Evolutionary conservation across 495 filamentous ascomycete genomes (phyloP), one percentile per base, ranked within the genome.

Genomic region (Barbatosphaeria neglecta): DNA sequence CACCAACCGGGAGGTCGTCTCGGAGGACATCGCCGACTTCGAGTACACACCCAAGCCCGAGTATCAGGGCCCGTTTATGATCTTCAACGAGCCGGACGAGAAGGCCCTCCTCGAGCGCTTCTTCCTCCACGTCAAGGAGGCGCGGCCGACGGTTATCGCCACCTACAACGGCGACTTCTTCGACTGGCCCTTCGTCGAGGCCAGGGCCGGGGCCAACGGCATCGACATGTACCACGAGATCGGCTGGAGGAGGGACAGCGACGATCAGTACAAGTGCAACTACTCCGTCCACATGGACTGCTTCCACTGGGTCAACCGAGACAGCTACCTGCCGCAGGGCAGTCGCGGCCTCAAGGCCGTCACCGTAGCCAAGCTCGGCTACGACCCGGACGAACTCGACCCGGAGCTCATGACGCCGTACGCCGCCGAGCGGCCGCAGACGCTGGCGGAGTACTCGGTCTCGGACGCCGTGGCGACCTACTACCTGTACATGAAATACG

Each of bases 161-260:
- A 96, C 93, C 4, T 99, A 99, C 73, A 99, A 99, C 84, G 92
- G 92, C 63, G 92, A 99, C 73, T 99, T 97, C 55, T 99, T 99
- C 79, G 92, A 99, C 78, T 99, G 92, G 92, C 92, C 93, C 0
- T 99, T 92, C 55, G 89, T 99, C 15, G 92, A 99, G 67, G 77
- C 93, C 17, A 76, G 92, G 61, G 87, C 92, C 13, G 92, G 87
- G 59, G 74, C 93, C 28, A 78, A 89, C 40, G 92, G 92, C n/a
- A 95, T 99, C 58, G 92, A 99, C 62, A 95, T 99, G 92, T 99
- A 97, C 62, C 84, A 78, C 50, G 93, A 99, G 60, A 97, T 95
- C 54, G 92, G 92, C 3, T 99, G 95, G 75, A 80, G 81, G 46
- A 96, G 86, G 63, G 93, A 94, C 62, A 84, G 72, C 58, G 92